Conservation (phyloP, 2,329 filamentous ascomycete genomes). For the Cladosporium sphaerospermum region DNA sequence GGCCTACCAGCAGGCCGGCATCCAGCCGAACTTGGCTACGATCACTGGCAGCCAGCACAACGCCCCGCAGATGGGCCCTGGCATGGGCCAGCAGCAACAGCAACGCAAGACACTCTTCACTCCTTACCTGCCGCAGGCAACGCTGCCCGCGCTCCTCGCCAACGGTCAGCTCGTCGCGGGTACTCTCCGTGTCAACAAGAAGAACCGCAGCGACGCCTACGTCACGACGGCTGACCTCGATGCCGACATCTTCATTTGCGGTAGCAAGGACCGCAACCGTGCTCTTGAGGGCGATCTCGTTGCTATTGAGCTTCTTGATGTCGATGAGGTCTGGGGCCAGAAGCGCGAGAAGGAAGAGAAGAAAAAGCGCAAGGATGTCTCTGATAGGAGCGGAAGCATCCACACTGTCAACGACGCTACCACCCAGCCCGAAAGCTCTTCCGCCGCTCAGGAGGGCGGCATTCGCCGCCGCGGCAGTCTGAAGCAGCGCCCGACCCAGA, state of each 20-base stretch:
- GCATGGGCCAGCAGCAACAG: slow-evolving; percentile 67
- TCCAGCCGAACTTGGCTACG: slow-evolving; percentile 46
- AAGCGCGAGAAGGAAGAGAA: slow-evolving; percentile 99
- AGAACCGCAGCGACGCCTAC: slow-evolving; percentile 97
- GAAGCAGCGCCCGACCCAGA: slow-evolving; percentile 92
- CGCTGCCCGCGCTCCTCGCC: slow-evolving; percentile 78
- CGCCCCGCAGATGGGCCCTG: slow-evolving; percentile 34
- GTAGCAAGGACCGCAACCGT: slow-evolving; percentile 96
- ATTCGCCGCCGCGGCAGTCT: slow-evolving; percentile 90
- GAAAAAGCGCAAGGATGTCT: slow-evolving; percentile 99
- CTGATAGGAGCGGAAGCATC: slow-evolving; percentile 74
- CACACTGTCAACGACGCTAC: slow-evolving; percentile 57
- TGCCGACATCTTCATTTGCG: slow-evolving; percentile 98
- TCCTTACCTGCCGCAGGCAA: slow-evolving; percentile 92
- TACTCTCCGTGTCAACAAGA: slow-evolving; percentile 97
- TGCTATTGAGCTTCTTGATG: slow-evolving; percentile 90
- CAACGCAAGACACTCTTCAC: slow-evolving; percentile 98
- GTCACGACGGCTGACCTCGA: slow-evolving; percentile 92
- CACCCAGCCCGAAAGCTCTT: slow-evolving; percentile 53
- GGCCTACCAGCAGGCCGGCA: slow-evolving; percentile 81
- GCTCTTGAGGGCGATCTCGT: slow-evolving; percentile 94
- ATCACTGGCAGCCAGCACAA: slow-evolving; percentile 39
- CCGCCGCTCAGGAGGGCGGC: slow-evolving; percentile 66
- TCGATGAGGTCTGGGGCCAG: slow-evolving; percentile 97
- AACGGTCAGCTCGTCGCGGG: slow-evolving; percentile 94